Percentiles rank a stretch among this genome's conserved stretches.
Evolutionary conservation across 495 filamentous ascomycete species (phyloP).

Genomic region (Jackrogersella multiformis): DNA sequence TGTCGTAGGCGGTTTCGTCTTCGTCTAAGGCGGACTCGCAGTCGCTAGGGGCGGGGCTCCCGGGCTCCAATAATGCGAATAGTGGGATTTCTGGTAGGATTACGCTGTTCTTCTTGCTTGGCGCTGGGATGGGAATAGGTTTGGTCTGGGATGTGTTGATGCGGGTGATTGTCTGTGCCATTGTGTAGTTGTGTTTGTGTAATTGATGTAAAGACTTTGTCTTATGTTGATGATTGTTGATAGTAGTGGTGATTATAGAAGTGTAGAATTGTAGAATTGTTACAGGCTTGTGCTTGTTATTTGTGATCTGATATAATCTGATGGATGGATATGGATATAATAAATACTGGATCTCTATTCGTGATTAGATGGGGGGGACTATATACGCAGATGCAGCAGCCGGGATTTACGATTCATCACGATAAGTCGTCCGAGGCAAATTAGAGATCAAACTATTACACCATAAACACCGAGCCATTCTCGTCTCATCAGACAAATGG

Average conservation of each 20-base stretch:
- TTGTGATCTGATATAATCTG: conserved; percentile 22
- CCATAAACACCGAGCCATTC: conserved; percentile 33
- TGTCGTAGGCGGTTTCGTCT: conserved; percentile 33
- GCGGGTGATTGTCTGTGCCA: conserved; percentile 21
- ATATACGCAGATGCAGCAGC: conserved; percentile 28
- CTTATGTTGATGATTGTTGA: neutral
- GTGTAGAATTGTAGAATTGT: neutral
- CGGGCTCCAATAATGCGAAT: conserved; percentile 20
- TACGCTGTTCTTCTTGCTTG: conserved; percentile 16
- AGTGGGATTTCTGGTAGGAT: neutral
- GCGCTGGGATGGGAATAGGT: conserved; percentile 31
- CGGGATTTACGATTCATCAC: conserved; percentile 16
- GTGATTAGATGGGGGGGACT: conserved; percentile 29
- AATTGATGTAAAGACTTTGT: neutral
- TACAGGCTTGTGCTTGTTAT: neutral
- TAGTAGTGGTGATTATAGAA: neutral
- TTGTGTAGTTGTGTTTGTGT: no score
- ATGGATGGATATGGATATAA: no score
- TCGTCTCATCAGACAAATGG: conserved; percentile 34
- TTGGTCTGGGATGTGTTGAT: conserved; percentile 16
- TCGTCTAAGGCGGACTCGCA: conserved; percentile 41
- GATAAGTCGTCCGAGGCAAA: conserved; percentile 24
- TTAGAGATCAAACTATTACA: conserved; percentile 22
- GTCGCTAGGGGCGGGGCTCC: conserved; percentile 33
- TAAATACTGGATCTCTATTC: neutral